Evolutionary conservation across 805 yeast species (phyloP).

Genomic region (Middelhovenomyces tepae): DNA sequence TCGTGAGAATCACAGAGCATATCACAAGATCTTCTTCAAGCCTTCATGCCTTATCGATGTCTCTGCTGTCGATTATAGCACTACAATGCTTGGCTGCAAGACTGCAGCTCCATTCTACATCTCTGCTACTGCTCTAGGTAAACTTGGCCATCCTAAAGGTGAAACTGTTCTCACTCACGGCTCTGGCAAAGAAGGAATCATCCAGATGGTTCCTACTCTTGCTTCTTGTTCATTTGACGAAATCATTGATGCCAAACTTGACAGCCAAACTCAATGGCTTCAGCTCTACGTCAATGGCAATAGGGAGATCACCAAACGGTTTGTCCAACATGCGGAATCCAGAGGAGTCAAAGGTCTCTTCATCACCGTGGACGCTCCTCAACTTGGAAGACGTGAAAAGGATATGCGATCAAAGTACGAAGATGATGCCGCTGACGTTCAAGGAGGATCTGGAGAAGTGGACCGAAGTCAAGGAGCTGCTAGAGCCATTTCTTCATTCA

Average conservation of each 20-base stretch:
- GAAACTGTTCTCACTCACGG: slow-evolving; percentile 79
- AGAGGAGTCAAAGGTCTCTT: slow-evolving; percentile 76
- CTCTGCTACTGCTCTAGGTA: slow-evolving; percentile 88
- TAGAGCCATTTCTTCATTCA: slow-evolving; percentile 75
- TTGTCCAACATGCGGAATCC: slow-evolving; percentile 63
- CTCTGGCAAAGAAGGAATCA: slow-evolving; percentile 59
- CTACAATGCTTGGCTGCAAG: slow-evolving; percentile 66
- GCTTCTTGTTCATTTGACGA: slow-evolving; percentile 87
- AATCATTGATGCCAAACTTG: slow-evolving; percentile 58
- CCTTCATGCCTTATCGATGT: slow-evolving; percentile 82
- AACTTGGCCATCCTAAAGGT: slow-evolving; percentile 88
- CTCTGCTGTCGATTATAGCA: slow-evolving; percentile 54
- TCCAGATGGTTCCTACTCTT: slow-evolving; percentile 89
- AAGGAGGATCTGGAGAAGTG: slow-evolving; percentile 35
- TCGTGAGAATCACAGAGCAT: slow-evolving; percentile 86
- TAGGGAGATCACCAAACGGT: slow-evolving; percentile 48
- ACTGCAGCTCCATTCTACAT: slow-evolving; percentile 75
- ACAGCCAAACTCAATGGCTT: slow-evolving; percentile 75
- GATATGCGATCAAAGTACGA: slow-evolving; percentile 64
- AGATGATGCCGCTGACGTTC: slow-evolving; percentile 40
- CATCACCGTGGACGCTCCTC: slow-evolving; percentile 90
- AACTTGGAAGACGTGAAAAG: slow-evolving; percentile 83
- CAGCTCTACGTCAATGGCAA: slow-evolving; percentile 80
- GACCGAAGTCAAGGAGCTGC: slow-evolving; percentile 79
- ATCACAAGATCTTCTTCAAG: slow-evolving; percentile 77